Evolutionary conservation across 805 yeast species (phyloP), one percentile per base, ranked within the genome.

Genomic region (Kregervanrija fluxuum): DNA sequence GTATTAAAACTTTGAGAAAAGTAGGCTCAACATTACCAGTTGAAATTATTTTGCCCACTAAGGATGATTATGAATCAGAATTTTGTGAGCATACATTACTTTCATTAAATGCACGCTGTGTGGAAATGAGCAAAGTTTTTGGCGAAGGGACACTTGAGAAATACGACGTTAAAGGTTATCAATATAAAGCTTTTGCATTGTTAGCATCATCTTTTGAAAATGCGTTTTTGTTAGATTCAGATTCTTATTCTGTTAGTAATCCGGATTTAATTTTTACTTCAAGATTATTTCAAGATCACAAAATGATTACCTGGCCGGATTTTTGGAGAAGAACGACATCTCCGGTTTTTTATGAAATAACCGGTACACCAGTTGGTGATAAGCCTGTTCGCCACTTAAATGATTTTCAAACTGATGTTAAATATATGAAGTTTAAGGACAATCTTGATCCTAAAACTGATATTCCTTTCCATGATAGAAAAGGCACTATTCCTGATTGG

Each of bases 291-390:
- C 54, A 62, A 30, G 58, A 66, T 9, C 58, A 62, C n/a, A 74
- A 77, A 0, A 61, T 80, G 59, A 68, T 80, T 12, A 73, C 77
- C 13, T 82, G 88, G 88, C 88, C 88, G 1, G 88, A 82, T 61
- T 77, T 77, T 47, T 82, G 88, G 87, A 69, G 75, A 56, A 67
- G 86, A 57, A 73, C 83, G 12, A 80, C 85, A 2, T 69, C 73
- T 46, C 86, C 85, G n/a, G 63, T 62, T 34, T 80, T 62, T 55
- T 78, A 75, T 55, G 77, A 77, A 12, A 77, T 83, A 46, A 78
- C 85, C 11, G 63, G 60, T 10, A 54, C 66, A 1, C 47, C 56
- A 59, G 68, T 66, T 34, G 66, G 61, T 50, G 54, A 57, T 39
- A 57, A 49, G 6, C 63, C 67, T 33, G 60, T 64, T 3, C 65